Evolutionary conservation across 352 stramenopile genomes (phyloP), one percentile per base, ranked within the genome.

Genomic region (Aphanomyces invadans): DNA sequence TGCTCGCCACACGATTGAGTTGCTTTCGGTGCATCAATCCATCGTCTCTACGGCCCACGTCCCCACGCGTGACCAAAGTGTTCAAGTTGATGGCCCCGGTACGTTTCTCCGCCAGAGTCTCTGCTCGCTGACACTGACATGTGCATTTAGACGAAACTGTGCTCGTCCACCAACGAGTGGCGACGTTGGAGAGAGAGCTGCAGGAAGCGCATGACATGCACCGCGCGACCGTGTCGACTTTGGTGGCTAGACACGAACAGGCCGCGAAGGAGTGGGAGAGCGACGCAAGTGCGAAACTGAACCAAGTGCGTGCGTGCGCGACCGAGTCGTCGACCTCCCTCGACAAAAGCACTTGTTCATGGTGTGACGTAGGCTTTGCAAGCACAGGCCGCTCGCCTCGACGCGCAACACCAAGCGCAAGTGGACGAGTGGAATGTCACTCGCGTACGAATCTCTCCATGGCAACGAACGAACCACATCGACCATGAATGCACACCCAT

Each of bases 231-330:
- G 59, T 65, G 26, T 39, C 44, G 4, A 44, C 59, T 15, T 3
- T 65, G 12, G 59, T 65, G 28, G 36, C 19, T 7, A 23, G 39
- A 11, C 59, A 65, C 36, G 55, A 63, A 42, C 55, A 63, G 25
- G n/a, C n/a, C 19, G 10, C 38, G 1, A 38, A 48, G n/a, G 7
- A 63, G 25, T n/a, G 21, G 21, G 9, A n/a, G 19, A 19, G 9
- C 12, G 12, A 52, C 12, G 44, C 44, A 21, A 52, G 4, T 5
- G 19, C 7, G 9, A n/a, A 52, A 9, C 23, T 52, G 44, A 25
- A 52, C 12, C 44, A 57, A 17, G 49, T 29, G 25, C 29, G 21
- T 21, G 4, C 7, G 19, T 21, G 10, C 9, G 19, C 19, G 25
- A 5, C 19, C 25, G 36, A 15, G 7, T 42, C 36, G 36, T 42